These are phyloP conservation scores for Pugionium cornutum DNA, from an alignment of 345 rosid species.

Conservation along the genomic window DNA sequence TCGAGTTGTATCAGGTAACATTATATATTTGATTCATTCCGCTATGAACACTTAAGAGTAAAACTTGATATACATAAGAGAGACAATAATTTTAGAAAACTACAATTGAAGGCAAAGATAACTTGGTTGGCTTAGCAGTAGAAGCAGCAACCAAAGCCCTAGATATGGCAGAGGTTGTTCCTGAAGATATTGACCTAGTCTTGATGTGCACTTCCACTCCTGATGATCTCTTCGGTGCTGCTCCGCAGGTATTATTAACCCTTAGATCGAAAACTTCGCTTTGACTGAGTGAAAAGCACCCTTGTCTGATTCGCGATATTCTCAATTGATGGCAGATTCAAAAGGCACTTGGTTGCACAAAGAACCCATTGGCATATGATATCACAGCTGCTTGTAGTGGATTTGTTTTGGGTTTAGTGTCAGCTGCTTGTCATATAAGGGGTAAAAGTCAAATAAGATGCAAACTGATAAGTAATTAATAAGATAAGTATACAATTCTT, in stretches of 20 bases:
- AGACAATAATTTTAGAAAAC: neutral
- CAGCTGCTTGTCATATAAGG: slow-evolving; percentile 94
- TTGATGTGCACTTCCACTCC: slow-evolving; percentile 95
- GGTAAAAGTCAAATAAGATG: slow-evolving; percentile 50
- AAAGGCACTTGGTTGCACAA: slow-evolving; percentile 87
- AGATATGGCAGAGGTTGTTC: slow-evolving; percentile 83
- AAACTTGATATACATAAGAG: neutral
- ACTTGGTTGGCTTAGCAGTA: slow-evolving; percentile 58
- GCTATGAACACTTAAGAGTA: neutral
- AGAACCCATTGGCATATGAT: slow-evolving; percentile 83
- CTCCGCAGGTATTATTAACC: slow-evolving; percentile 71
- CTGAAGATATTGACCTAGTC: slow-evolving; percentile 85
- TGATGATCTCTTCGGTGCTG: slow-evolving; percentile 90
- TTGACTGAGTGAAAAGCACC: neutral
- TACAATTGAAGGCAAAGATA: slow-evolving; percentile 69
- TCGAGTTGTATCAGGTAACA: slow-evolving; percentile 68
- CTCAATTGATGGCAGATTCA: slow-evolving; percentile 56
- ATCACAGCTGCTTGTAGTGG: slow-evolving; percentile 98
- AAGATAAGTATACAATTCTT: slow-evolving; percentile 9
- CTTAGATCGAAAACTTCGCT: neutral
- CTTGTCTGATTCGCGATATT: neutral
- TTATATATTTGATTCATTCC: neutral
- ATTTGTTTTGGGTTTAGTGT: slow-evolving; percentile 83
- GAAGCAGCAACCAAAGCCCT: slow-evolving; percentile 91
- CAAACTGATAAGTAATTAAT: slow-evolving; percentile 6